Evolutionary conservation across 352 stramenopile genomes (phyloP), one percentile per base, ranked within the genome.

Genomic region (Pelagophyceae sp.): DNA sequence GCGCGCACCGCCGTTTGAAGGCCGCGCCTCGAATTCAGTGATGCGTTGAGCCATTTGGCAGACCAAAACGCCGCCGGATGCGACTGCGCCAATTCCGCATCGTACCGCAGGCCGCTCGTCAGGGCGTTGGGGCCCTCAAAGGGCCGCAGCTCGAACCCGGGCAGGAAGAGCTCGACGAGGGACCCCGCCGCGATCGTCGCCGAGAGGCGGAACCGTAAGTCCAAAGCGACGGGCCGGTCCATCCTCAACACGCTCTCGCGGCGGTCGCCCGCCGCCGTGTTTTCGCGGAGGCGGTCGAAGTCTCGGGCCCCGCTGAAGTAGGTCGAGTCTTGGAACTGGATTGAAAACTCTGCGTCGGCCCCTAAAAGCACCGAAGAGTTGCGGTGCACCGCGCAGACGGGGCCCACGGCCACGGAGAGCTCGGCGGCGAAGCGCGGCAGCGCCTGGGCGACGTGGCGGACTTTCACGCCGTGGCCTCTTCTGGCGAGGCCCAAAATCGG

Each of bases 131-230:
- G 11, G 45, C 45, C 45, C 11, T 23, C 11, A 54, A 23, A 23
- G 11, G 45, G 11, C 23, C 23, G 11, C 11, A 67, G 60, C 11
- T 27, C 11, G 60, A 67, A 67, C 11, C 60, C 11, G 25, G 60
- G 60, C 60, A 67, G 60, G 25, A 29, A 67, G 60, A 67, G 25
- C 27, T 67, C 60, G 60, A 67, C 60, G 25, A 35, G 25, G 11
- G 25, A 17, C 11, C 60, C 60, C 25, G 11, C 25, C 11, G 60
- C 11, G 11, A 67, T 17, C 11, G 25, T 17, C 60, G 15, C 60
- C 11, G 60, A 67, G 25, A 67, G 60, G 25, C 60, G 60, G 60
- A 67, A 67, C 60, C 31, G 60, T 27, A 67, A 11, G 60, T 67
- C 25, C 25, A 67, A 29, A 31, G 25, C 31, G 60, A 67, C 25